Base-by-base conservation (phyloP, 306 rosid species). In the Vachellia collinsii region DNA sequence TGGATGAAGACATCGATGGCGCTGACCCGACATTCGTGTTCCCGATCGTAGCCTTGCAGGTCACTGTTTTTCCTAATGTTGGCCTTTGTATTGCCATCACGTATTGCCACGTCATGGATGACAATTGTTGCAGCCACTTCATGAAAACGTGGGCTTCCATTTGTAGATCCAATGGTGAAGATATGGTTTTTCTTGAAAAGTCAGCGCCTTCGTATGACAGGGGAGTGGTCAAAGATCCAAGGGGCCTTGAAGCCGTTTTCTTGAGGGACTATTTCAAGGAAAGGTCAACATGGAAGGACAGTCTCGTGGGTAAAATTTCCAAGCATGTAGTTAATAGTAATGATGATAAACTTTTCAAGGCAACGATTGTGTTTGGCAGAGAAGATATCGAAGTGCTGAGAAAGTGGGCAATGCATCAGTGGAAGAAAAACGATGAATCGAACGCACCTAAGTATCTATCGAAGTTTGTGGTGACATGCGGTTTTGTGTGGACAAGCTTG, bases 81-180 rank as follows among this genome's bases (percentile, higher is more conserved):
- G 89, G 89, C 8, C 44, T 86, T 43, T 86, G 86, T 73, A 86
- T 83, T 13, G 82, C 86, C 8, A 80, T 86, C 85, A 86, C 89
- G 1, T 86, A 86, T 25, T 83, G 89, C 13, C 89, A 86, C 29
- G 72, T 72, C 7, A 86, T 86, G 72, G 89, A 83, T 62, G 89
- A n/a, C 20, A 46, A 19, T 3, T 79, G 71, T 23, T 86, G 89
- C 20, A 46, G 74, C 34, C 81, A 80, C 41, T 86, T 86, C 80
- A 83, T 86, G 85, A 86, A 80, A 42, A 47, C 80, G 2, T 86
- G 89, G 89, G 78, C 84, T 67, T 76, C 56, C 56, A 34, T 86
- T n/a, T 74, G 81, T 72, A 6, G 20, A 79, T 70, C 12, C 4
- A n/a, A 36, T 5, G 87, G 77, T 7, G 83, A 70, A 8, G 75